Base-by-base conservation (phyloP, 257 asterid genomes). In the Nicotiana sylvestris region DNA sequence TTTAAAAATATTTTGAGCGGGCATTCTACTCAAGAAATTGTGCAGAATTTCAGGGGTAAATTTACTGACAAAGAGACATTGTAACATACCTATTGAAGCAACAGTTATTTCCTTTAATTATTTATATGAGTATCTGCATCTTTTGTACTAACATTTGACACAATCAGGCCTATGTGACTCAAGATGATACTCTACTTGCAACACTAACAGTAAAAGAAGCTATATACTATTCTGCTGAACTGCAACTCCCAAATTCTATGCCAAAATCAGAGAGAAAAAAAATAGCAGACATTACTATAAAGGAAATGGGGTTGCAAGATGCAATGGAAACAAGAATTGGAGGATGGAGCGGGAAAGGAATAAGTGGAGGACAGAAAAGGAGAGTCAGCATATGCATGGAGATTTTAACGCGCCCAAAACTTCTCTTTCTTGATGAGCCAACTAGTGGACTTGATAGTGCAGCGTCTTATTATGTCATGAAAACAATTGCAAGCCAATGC, bases 391-490 rank as follows among this genome's bases (percentile, higher is more conserved):
- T 92, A 55, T 91, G 92, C 89, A 65, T 90, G 6, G 92, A 91
- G 76, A 87, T 92, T 27, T 82, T 92, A n/a, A 92, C 89, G 13
- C 84, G 92, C 29, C 97, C 92, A 1, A 89, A 86, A 72, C 95
- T 91, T 61, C 91, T 90, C 21, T 90, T 92, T 85, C 92, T 92
- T 5, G 97, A 91, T 58, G 95, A 92, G 79, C 97, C 94, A 3
- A 90, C 95, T 49, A 91, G 94, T 74, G 95, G 95, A 18, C 92
- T 92, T 6, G 95, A 92, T 29, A 89, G 93, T 67, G 95, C 94
- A 9, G 91, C 97, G 18, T 84, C 88, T 1, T 85, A 78, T 80
- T 76, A 72, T 67, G 88, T 86, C 9, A 83, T 86, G 84, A 83
- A 80, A 51, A 43, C 82, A 65, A 83, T 83, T 62, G 81, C 78